Evolutionary conservation across 2,329 filamentous ascomycete genomes (phyloP), one percentile per base, ranked within the genome.

Genomic region (Didymella pinodella): DNA sequence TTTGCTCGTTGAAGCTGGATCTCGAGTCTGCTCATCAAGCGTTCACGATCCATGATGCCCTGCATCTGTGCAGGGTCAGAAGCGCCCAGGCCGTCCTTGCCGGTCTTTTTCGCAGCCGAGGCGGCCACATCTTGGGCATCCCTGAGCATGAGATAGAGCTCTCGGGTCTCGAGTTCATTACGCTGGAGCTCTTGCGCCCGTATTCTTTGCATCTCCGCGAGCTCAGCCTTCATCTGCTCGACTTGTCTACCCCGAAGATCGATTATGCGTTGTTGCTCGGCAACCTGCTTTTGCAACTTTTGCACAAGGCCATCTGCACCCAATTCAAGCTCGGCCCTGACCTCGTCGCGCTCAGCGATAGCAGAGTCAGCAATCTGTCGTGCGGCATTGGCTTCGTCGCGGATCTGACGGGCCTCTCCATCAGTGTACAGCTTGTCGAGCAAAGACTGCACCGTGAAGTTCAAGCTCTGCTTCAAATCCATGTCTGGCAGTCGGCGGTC

Each of bases 401-500:
- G 88, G 25, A 93, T 93, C 78, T 94, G 92, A 20, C 94, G 86
- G 48, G 95, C 94, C 78, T 99, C 95, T 0, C 92, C 93, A 79
- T 99, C 95, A 2, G 95, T 98, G 75, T 98, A 95, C 51, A 99
- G 84, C 79, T 96, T 96, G 80, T 98, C 95, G 63, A 99, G 83
- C 67, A 99, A 83, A 77, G 88, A 96, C 80, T 98, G 95, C 10
- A 99, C 95, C 0, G 94, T 97, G 72, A 98, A 98, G 77, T 96
- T 97, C 65, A 99, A 86, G 73, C 93, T 96, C 77, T 98, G 94
- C 81, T 97, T 97, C 59, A 99, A 86, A 76, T 99, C 95, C 88
- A 98, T 94, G 78, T 99, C 94, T 38, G 95, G 95, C 65, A 98
- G 79, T 64, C 95, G 86, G 73, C 95, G 87, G 78, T 99, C 95